These are phyloP conservation scores for Zygoascus sp. DNA, from an alignment of 1,139 yeast species.

Conservation along the genomic window DNA sequence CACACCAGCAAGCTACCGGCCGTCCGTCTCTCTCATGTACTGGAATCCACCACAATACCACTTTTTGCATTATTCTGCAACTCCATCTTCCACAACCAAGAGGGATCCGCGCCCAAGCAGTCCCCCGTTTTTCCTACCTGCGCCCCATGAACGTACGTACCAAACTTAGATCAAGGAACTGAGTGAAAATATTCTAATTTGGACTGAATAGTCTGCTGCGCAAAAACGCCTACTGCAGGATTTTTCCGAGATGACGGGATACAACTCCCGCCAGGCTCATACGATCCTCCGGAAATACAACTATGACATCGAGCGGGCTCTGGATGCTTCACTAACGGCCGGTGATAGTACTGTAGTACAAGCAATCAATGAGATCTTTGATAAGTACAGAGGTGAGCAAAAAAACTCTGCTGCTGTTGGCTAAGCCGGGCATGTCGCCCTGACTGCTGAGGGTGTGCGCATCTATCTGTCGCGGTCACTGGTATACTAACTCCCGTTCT, in stretches of 20 bases:
- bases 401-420: not conserved
- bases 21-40: no score
- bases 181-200: slow-evolving; percentile 2
- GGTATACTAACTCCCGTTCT: no score
- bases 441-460: no score
- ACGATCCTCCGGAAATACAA: slow-evolving; percentile 19
- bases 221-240: slow-evolving; percentile 11
- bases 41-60: no score
- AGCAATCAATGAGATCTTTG: slow-evolving; percentile 21
- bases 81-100: no score
- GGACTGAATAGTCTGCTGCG: slow-evolving; percentile 17
- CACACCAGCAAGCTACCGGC: no score
- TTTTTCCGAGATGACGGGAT: slow-evolving; percentile 11
- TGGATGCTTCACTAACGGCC: slow-evolving; percentile 20
- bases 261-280: slow-evolving; percentile 16
- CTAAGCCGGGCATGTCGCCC: no score
- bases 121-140: no score
- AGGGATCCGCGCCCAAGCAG: no score
- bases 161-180: not conserved
- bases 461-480: no score
- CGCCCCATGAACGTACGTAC: not conserved
- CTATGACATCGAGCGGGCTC: slow-evolving; percentile 23
- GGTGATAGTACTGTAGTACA: slow-evolving; percentile 15
- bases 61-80: no score
- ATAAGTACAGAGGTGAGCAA: slow-evolving; percentile 20